Evolutionary conservation across 352 stramenopile species (phyloP), one percentile per base, ranked within the genome.

Genomic region (Globisporangium rhizosaccharum): DNA sequence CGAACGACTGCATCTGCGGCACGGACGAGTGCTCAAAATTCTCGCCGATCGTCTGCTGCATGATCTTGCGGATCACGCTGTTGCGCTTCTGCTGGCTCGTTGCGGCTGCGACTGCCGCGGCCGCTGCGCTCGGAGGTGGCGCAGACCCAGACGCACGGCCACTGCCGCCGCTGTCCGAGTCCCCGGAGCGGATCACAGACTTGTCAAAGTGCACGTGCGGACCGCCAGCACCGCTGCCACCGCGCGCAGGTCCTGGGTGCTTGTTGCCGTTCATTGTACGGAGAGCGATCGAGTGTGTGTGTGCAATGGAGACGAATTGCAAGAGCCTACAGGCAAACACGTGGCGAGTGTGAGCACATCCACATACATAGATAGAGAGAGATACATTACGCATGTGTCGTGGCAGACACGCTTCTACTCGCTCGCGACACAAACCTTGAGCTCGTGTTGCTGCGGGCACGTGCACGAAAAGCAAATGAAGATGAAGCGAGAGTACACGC

Each of bases 21-120:
- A 88, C 52, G 37, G 74, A 75, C 66, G 76, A 78, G 63, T 87
- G 82, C 52, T 93, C 84, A 20, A 79, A 79, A 53, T 85, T 63
- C 57, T 92, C 82, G 54, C 84, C 84, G 36, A 93, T 79, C 18
- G 84, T 92, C 61, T 92, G 81, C 56, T 74, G 63, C 75, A 91
- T 70, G 66, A 93, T 79, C 70, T 89, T 91, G 50, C 73, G 74
- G 58, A 90, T 73, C 20, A 90, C 67, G 39, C 66, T 79, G 37
- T 77, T 75, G 45, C 65, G 63, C 44, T 61, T 62, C 42, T 62
- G 53, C 52, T 66, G 58, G 18, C 18, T 49, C 33, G 51, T 36
- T 10, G 51, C 51, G 14, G 51, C 51, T 10, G 23, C 36, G 14
- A 42, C 33, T 12, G 33, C 33, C 1, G 51, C 51, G n/a, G 33